Evolutionary conservation across 768 basidiomycete species (phyloP), one percentile per base, ranked within the genome.

Genomic region (Tubosaeta sp.): DNA sequence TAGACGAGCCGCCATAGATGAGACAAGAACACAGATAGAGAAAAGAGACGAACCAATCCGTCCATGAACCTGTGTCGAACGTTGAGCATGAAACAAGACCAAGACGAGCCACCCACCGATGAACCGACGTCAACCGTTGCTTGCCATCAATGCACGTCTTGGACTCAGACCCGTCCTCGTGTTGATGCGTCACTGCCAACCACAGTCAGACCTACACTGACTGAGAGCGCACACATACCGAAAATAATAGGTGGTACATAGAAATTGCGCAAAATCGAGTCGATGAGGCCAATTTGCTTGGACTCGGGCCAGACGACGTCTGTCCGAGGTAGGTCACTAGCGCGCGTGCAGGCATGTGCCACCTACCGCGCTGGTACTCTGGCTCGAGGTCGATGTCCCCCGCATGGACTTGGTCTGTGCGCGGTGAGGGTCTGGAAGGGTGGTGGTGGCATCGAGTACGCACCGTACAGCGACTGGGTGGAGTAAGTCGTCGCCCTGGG

Each of bases 191-290:
- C 76, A 54, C 84, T 83, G 74, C 60, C 14, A 53, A 19, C 0
- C 8, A 53, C 10, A 4, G 48, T 50, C 12, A 52, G 57, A 44
- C n/a, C 27, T 3, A 19, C 13, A 16, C 4, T 17, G 31, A 6
- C 1, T 9, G 26, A 7, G 41, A 14, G 19, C 2, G 1, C 9
- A 11, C 1, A 5, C 77, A n/a, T 55, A 83, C 83, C 77, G 55
- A 92, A 91, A 10, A 92, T 84, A 22, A 92, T 75, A 0, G 89
- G 86, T 0, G 90, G 90, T 9, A 92, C 78, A 50, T 88, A 89
- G 54, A 83, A 89, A 61, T 90, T 89, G 41, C 85, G 82, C 54
- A 88, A 80, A 11, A 91, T 75, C 2, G 86, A 88, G 64, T 91
- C 90, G 38, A 92, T 82, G 26, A 92, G 74, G 0, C 81, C 80